Evolutionary conservation across 345 rosid species (phyloP).

Genomic region (Ailanthus altissimus): DNA sequence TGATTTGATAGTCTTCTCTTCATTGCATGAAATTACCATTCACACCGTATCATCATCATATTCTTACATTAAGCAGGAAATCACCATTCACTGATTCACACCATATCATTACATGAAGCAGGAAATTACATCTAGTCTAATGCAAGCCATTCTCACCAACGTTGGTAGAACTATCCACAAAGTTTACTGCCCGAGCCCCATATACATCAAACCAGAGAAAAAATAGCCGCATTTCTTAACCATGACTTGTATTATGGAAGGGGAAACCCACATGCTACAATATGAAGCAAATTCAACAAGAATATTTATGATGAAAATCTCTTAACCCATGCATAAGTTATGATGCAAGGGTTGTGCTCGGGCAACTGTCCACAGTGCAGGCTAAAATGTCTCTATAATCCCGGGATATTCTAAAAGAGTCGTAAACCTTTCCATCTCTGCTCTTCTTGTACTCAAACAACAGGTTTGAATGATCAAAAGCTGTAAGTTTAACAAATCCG

Average conservation of each 20-base stretch:
- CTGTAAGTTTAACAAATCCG: constrained; percentile 57
- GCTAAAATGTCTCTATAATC: constrained; percentile 57
- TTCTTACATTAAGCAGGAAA: neutral
- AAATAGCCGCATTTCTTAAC: too few relatives aligned
- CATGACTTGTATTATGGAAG: too few relatives aligned
- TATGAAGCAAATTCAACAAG: neutral
- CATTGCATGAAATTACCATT: constrained; percentile 2
- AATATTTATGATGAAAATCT: neutral
- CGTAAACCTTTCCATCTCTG: constrained; percentile 66
- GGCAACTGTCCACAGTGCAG: constrained; percentile 60
- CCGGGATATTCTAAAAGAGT: constrained; percentile 54
- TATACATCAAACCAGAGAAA: too few relatives aligned
- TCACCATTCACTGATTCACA: too few relatives aligned
- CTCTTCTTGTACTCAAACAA: constrained; percentile 73
- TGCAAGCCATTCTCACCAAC: too few relatives aligned
- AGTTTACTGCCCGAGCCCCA: too few relatives aligned
- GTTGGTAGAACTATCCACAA: too few relatives aligned
- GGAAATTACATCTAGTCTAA: too few relatives aligned
- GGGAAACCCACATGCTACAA: neutral
- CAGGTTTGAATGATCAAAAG: constrained; percentile 54
- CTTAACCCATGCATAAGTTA: constrained; percentile 14
- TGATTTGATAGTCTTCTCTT: neutral
- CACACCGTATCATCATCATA: neutral
- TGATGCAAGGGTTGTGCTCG: constrained; percentile 57
- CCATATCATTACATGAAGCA: too few relatives aligned